phyloP scores from a whole-genome alignment of 805 yeast species.

The Schizosaccharomyces japonicus region DNA sequence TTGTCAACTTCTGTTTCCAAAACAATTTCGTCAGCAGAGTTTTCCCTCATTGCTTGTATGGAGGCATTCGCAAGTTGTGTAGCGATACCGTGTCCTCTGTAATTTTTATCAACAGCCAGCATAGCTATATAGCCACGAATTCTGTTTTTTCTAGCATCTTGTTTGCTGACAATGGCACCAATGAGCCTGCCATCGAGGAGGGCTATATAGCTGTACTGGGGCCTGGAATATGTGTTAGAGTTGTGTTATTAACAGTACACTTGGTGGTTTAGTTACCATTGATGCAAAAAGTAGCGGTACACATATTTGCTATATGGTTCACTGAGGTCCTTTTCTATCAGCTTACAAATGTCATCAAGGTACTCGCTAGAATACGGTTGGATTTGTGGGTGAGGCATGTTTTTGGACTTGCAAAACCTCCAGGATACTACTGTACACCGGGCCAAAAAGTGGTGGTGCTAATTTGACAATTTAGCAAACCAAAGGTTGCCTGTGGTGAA shows the following conservation, averaged over 20 bases:
- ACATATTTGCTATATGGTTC: conserved; percentile 92
- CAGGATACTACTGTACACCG: too few species aligned
- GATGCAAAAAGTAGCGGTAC: conserved; percentile 66
- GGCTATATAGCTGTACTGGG: not conserved
- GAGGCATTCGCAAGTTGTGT: conserved; percentile 38
- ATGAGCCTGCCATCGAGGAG: conserved; percentile 14
- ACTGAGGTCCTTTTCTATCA: conserved; percentile 52
- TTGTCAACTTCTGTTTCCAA: conserved; percentile 81
- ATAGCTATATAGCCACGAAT: conserved; percentile 84
- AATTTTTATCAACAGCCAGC: conserved; percentile 58
- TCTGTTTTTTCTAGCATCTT: conserved; percentile 43
- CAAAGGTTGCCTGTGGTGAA: too few species aligned
- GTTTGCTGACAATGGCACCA: conserved; percentile 72
- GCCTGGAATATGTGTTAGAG: not conserved
- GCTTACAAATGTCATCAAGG: conserved; percentile 14
- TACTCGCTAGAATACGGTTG: not conserved
- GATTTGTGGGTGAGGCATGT: too few species aligned
- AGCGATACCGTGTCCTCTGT: conserved; percentile 66
- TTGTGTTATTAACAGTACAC: conserved; percentile 17
- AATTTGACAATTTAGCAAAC: too few species aligned
- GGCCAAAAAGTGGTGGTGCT: too few species aligned
- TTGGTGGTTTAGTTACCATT: conserved; percentile 72
- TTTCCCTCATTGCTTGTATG: conserved; percentile 37
- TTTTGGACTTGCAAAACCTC: too few species aligned
- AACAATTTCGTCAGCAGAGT: conserved; percentile 59